phyloP scores from a whole-genome alignment of 2,329 filamentous ascomycete species.

The Chalara sp. region DNA sequence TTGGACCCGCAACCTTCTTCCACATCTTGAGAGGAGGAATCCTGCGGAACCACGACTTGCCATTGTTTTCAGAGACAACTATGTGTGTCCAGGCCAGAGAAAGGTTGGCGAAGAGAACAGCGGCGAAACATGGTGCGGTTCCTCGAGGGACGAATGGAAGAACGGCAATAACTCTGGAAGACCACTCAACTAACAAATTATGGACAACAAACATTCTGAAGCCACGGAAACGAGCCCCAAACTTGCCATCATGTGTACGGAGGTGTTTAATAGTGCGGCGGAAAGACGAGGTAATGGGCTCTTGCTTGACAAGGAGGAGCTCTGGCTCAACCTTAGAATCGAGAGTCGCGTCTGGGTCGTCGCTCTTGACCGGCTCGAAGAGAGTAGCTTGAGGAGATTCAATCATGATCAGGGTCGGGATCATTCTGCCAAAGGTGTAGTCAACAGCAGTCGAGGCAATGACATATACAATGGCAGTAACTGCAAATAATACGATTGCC shows the following conservation, averaged over 20 bases:
- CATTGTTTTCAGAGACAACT: conserved; percentile 65
- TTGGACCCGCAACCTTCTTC: conserved; percentile 62
- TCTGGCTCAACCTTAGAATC: conserved; percentile 31
- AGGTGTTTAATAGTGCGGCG: conserved; percentile 54
- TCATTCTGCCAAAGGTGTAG: conserved; percentile 54
- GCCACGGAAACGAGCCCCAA: conserved; percentile 63
- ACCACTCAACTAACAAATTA: conserved; percentile 28
- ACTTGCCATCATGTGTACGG: conserved; percentile 50
- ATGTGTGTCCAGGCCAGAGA: conserved; percentile 79
- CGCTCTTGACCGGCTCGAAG: conserved; percentile 33
- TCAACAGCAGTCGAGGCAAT: conserved; percentile 23
- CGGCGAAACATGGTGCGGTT: conserved; percentile 48
- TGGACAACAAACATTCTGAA: conserved; percentile 39
- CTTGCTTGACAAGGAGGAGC: conserved; percentile 39
- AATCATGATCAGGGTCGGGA: conserved; percentile 57
- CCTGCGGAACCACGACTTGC: conserved; percentile 54
- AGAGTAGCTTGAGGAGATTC: conserved; percentile 48
- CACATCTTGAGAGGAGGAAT: conserved; percentile 61
- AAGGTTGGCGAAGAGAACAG: conserved; percentile 59
- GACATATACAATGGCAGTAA: neutral
- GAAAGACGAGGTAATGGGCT: conserved; percentile 56
- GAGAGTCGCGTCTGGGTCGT: conserved; percentile 27
- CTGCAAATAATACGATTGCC: neutral
- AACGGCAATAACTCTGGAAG: conserved; percentile 30
- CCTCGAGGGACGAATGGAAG: conserved; percentile 36